phyloP scores from a whole-genome alignment of 83 land plant genomes.

The Diphasiastrum complanatum region DNA sequence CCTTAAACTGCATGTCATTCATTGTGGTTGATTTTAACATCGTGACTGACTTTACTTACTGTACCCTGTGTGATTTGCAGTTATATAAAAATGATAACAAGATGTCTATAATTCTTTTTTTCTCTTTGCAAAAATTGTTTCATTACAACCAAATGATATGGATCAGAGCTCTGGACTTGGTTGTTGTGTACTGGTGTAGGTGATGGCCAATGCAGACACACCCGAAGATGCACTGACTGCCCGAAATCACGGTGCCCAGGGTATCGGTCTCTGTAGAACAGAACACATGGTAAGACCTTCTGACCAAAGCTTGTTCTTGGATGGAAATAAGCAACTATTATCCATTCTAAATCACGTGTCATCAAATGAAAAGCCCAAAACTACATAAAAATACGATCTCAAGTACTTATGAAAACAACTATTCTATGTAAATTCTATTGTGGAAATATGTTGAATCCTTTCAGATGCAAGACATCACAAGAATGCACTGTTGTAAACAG shows the following conservation, averaged over 20 bases:
- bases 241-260: conserved; percentile 91
- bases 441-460: neutral
- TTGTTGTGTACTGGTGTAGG: conserved; percentile 38
- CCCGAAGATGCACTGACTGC: conserved; percentile 93
- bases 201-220: conserved; percentile 99
- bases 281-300: conserved; percentile 80
- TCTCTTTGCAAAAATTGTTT: neutral
- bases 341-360: too few relatives aligned
- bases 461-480: neutral
- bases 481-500: too few relatives aligned
- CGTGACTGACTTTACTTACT: too few relatives aligned
- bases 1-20: neutral
- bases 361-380: too few relatives aligned
- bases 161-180: neutral
- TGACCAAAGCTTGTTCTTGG: neutral
- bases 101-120: too few relatives aligned
- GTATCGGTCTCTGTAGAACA: conserved; percentile 97
- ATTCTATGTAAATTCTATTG: too few relatives aligned
- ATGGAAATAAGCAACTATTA: too few relatives aligned
- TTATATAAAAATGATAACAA: too few relatives aligned
- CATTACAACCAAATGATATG: neutral
- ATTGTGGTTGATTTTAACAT: neutral
- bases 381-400: too few relatives aligned
- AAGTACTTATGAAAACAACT: too few relatives aligned
- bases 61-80: neutral